Base-by-base conservation (phyloP, 192 early-diverging fungal genomes). In the Coemansia sp. region DNA sequence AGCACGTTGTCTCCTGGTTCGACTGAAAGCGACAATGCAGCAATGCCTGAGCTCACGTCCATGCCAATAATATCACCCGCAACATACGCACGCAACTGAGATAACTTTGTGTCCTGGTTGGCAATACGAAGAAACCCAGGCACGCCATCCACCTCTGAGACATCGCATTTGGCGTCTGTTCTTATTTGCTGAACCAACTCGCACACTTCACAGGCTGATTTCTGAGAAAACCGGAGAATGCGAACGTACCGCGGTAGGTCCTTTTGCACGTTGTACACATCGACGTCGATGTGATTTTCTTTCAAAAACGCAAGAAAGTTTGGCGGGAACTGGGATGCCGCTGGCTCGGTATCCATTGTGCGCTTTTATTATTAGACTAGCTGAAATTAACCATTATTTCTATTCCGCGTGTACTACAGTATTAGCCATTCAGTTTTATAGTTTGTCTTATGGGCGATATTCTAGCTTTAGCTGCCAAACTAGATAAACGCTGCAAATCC, bases 11-110 rank as follows among this genome's bases (percentile, higher is more conserved):
- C 90, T 41, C 89, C 82, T 1, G 85, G 80, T 9, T 86, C 52
- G 0, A 94, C 71, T 1, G 85, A 85, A 14, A 98, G 77, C 4
- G 95, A 89, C 29, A 85, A 66, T 1, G 91, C 92, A 0, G 95
- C 93, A 1, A 96, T 82, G 0, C 88, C 96, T 3, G 93, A 94
- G 59, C 92, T 87, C 16, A 94, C 75, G 70, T 95, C 93, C 60
- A 95, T 89, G 14, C 90, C 91, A 60, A 87, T 82, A 18, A 92
- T 79, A 43, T 73, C 68, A 23, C 75, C 67, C 14, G 49, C 18
- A 9, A 1, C 29, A 41, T 85, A 88, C 54, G 81, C 76, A 13
- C 66, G 57, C 23, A 79, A 75, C 60, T 86, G 85, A 11, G 75
- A 69, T 32, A 89, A 66, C 62, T 71, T 85, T n/a, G 61, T 64